Conservation (phyloP, 208 protist species). For the Entamoeba histolytica region DNA sequence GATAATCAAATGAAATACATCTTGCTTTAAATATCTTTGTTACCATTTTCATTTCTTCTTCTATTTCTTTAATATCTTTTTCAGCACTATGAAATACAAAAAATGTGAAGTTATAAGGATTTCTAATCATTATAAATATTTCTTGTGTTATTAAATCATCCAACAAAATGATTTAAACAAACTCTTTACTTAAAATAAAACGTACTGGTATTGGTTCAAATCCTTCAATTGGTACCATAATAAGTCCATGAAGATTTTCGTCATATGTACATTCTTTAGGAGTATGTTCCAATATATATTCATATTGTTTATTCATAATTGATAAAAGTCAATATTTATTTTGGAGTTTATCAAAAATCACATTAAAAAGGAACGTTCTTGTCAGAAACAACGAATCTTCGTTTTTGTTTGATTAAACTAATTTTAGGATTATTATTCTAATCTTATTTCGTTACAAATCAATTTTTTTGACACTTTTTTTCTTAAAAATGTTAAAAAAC, state of each 20-base stretch:
- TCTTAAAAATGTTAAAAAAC: too few species aligned
- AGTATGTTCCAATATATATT: not conserved
- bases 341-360: too few species aligned
- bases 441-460: too few species aligned
- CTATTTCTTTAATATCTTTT: not conserved
- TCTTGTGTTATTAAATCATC: too few species aligned
- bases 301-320: not conserved
- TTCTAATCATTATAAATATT: not conserved
- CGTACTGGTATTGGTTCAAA: not conserved
- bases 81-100: not conserved
- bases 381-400: too few species aligned
- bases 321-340: too few species aligned
- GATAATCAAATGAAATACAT: not conserved
- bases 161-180: too few species aligned
- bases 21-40: not conserved
- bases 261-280: not conserved
- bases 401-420: too few species aligned
- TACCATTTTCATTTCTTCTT: not conserved
- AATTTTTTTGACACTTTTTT: too few species aligned
- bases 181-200: not conserved
- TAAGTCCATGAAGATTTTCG: not conserved
- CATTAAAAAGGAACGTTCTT: too few species aligned
- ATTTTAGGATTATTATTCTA: too few species aligned
- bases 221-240: not conserved
- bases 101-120: not conserved